Conservation (phyloP, 1,139 yeast genomes). For the Arxiozyma telluris region DNA sequence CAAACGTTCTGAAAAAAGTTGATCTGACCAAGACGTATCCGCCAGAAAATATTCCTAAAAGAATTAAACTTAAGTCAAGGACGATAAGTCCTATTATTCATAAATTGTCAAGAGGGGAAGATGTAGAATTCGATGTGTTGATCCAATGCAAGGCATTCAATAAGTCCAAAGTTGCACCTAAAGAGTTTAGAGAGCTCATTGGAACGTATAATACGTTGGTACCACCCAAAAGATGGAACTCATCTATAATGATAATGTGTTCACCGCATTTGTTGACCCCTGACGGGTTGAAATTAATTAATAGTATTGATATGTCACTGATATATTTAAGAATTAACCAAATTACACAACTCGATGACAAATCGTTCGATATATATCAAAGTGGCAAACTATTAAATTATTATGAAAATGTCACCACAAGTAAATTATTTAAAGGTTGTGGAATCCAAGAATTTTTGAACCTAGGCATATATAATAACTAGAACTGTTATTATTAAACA, state of each 20-base stretch:
- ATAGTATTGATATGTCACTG: slow-evolving; percentile 47
- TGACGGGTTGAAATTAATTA: slow-evolving; percentile 50
- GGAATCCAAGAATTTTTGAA: slow-evolving; percentile 26
- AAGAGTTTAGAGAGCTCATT: slow-evolving; percentile 47
- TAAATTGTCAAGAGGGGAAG: slow-evolving; percentile 5
- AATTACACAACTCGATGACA: slow-evolving; percentile 15
- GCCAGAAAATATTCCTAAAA: slow-evolving; percentile 26
- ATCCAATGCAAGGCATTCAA: slow-evolving; percentile 53
- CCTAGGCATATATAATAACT: slow-evolving; percentile 10
- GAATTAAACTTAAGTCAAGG: slow-evolving; percentile 30
- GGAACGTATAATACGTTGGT: slow-evolving; percentile 46
- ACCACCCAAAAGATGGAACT: slow-evolving; percentile 23
- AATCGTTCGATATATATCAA: slow-evolving; percentile 34
- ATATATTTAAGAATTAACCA: slow-evolving; percentile 39
- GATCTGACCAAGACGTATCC: slow-evolving; percentile 17
- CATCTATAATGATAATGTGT: slow-evolving; percentile 39
- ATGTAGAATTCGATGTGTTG: slow-evolving; percentile 29
- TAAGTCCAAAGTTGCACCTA: slow-evolving; percentile 41
- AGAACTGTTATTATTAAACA: neutral
- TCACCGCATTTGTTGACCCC: slow-evolving; percentile 54
- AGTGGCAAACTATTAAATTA: slow-evolving; percentile 33
- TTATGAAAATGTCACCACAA: slow-evolving; percentile 25
- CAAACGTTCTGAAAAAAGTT: slow-evolving; percentile 26
- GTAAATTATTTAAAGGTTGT: slow-evolving; percentile 22
- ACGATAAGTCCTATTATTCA: slow-evolving; percentile 22